A percentile compares a stretch with the other conserved stretches of the same genome.
Evolutionary conservation across 352 stramenopile genomes (phyloP).

Genomic region (Globisporangium carolinianum): DNA sequence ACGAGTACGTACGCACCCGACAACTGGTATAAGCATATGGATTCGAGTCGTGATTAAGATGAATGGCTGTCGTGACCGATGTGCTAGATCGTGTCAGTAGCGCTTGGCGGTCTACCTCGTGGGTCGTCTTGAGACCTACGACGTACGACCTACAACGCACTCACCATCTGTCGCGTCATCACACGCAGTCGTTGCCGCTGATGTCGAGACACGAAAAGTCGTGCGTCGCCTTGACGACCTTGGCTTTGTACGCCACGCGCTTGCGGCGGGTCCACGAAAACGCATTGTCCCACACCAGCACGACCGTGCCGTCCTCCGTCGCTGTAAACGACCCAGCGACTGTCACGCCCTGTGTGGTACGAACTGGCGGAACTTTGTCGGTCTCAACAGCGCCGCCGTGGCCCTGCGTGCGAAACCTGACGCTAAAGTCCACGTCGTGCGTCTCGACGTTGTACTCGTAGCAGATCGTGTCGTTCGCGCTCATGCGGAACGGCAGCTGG

Average conservation of each 20-base stretch:
- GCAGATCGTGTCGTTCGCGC: constrained; percentile 63
- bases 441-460: constrained; percentile 68
- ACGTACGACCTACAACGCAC: background rate
- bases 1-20: too few relatives aligned
- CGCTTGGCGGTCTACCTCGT: background rate
- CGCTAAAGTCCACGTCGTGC: constrained; percentile 56
- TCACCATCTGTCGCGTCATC: background rate
- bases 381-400: constrained; percentile 52
- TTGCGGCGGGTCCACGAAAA: constrained; percentile 69
- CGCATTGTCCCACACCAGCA: constrained; percentile 69
- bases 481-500: constrained; percentile 66
- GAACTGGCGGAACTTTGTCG: constrained; percentile 42
- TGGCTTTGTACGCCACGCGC: constrained; percentile 68
- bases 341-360: constrained; percentile 25
- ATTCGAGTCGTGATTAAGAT: too few relatives aligned
- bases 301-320: constrained; percentile 52
- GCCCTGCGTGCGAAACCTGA: constrained; percentile 70
- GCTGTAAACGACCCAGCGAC: constrained; percentile 56
- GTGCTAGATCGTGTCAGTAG: background rate
- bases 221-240: constrained; percentile 70
- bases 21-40: too few relatives aligned
- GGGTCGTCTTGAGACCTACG: too few relatives aligned
- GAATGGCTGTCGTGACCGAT: too few relatives aligned
- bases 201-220: constrained; percentile 72
- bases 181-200: constrained; percentile 67